These are phyloP conservation scores for Triadica sebifera DNA, from an alignment of 345 rosid genomes.

Conservation along the genomic window DNA sequence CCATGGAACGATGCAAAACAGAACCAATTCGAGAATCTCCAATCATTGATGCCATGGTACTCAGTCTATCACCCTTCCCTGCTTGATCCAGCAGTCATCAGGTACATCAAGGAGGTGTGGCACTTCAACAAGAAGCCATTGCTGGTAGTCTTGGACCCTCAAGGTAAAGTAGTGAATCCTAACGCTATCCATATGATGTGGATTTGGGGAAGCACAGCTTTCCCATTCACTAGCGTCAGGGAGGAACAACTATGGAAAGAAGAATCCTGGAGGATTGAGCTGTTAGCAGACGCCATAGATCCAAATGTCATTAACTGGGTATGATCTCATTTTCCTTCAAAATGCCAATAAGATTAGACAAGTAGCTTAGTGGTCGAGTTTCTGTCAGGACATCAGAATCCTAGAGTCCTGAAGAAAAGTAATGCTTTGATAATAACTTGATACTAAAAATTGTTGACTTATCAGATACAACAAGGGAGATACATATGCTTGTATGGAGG, in stretches of 20 bases:
- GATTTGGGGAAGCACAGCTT: constrained; percentile 72
- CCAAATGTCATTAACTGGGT: constrained; percentile 49
- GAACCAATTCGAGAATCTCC: constrained; percentile 50
- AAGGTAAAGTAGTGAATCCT: constrained; percentile 61
- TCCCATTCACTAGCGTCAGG: constrained; percentile 62
- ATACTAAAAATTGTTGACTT: neutral
- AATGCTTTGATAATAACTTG: neutral
- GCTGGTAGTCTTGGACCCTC: constrained; percentile 71
- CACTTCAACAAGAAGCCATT: constrained; percentile 61
- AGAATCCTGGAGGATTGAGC: constrained; percentile 57
- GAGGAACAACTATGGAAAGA: constrained; percentile 64
- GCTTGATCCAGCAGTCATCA: constrained; percentile 48
- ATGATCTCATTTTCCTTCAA: neutral
- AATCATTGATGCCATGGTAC: constrained; percentile 69
- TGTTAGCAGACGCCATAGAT: constrained; percentile 53
- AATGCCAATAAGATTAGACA: too few relatives aligned
- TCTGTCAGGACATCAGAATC: too few relatives aligned
- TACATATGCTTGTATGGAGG: constrained; percentile 74
- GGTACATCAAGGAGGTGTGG: constrained; percentile 63
- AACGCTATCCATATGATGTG: constrained; percentile 86
- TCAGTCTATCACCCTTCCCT: constrained; percentile 53
- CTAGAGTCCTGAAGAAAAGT: neutral
- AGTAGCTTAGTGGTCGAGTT: too few relatives aligned
- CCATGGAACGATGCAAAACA: constrained; percentile 45
- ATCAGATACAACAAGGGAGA: constrained; percentile 30